phyloP scores from a whole-genome alignment of 2,329 filamentous ascomycete species.

The Cercospora sp. region DNA sequence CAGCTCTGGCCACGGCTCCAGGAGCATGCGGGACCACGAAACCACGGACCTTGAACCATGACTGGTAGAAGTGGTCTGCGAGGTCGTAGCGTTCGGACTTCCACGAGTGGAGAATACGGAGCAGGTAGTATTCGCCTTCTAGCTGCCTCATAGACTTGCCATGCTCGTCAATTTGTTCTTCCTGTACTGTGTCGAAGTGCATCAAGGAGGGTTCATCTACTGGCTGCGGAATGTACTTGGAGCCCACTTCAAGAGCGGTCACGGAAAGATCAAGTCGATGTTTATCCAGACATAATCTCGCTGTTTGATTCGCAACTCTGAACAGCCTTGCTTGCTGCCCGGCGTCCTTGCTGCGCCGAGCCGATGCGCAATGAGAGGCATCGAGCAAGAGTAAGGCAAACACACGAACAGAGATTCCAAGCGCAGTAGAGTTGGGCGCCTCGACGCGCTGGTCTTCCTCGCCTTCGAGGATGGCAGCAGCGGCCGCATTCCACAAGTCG shows the following conservation, averaged over 20 bases:
- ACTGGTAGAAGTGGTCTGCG: conserved; percentile 71
- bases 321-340: conserved; percentile 56
- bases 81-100: conserved; percentile 70
- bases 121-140: conserved; percentile 62
- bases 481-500: conserved; percentile 67
- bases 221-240: conserved; percentile 46
- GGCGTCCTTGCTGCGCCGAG: conserved; percentile 29
- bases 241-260: conserved; percentile 63
- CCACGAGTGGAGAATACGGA: conserved; percentile 73
- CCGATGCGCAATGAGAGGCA: conserved; percentile 48
- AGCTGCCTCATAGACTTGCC: conserved; percentile 43
- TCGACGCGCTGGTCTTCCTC: conserved; percentile 12
- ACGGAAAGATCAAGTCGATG: conserved; percentile 59
- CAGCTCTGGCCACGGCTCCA: conserved; percentile 58
- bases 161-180: conserved; percentile 30
- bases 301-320: conserved; percentile 66
- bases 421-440: conserved; percentile 3
- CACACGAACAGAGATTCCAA: conserved; percentile 44
- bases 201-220: conserved; percentile 16
- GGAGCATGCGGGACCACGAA: conserved; percentile 46
- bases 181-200: conserved; percentile 17
- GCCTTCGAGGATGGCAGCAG: conserved; percentile 45
- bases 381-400: conserved; percentile 71
- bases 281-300: conserved; percentile 62
- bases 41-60: conserved; percentile 51